Percentiles rank a stretch among this genome's conserved stretches.
phyloP scores from a whole-genome alignment of 805 yeast genomes.

The Candida hungchunana region DNA sequence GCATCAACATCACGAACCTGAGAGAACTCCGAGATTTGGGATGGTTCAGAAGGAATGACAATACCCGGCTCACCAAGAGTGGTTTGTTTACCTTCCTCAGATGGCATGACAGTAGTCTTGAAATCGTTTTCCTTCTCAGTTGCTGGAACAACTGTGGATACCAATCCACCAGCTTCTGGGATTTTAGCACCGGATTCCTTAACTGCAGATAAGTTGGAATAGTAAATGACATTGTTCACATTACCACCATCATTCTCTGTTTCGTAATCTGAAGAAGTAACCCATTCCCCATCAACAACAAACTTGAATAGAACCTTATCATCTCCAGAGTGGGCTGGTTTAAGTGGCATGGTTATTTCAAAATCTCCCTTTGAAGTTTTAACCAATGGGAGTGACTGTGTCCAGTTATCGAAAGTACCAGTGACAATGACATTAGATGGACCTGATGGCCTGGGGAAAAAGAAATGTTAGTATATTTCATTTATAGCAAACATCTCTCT shows the following conservation, averaged over 20 bases:
- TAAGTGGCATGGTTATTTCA: slow-evolving; percentile 53
- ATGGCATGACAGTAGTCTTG: slow-evolving; percentile 38
- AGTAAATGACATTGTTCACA: slow-evolving; percentile 34
- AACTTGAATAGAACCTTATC: slow-evolving; percentile 47
- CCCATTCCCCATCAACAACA: slow-evolving; percentile 71
- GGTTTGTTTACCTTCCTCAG: slow-evolving; percentile 37
- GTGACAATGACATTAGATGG: slow-evolving; percentile 58
- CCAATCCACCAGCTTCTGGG: slow-evolving; percentile 47
- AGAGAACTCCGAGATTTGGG: slow-evolving; percentile 60
- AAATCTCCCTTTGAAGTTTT: slow-evolving; percentile 59
- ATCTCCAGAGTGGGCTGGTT: slow-evolving; percentile 28
- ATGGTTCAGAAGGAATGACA: slow-evolving; percentile 58
- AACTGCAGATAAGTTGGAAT: slow-evolving; percentile 19
- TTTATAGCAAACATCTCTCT: too few species aligned
- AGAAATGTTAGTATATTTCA: slow-evolving; percentile 1
- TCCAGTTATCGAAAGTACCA: slow-evolving; percentile 70
- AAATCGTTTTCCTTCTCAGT: slow-evolving; percentile 13
- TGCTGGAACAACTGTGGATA: slow-evolving; percentile 25
- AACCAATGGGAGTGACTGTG: slow-evolving; percentile 53
- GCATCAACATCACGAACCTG: slow-evolving; percentile 55
- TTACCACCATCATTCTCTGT: slow-evolving; percentile 40
- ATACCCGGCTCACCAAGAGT: slow-evolving; percentile 65
- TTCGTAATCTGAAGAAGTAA: slow-evolving; percentile 34
- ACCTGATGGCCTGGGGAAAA: slow-evolving; percentile 42
- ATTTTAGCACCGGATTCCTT: slow-evolving; percentile 23